Conservation (phyloP, 2,329 filamentous ascomycete species). For the Intubia oerlemansii region DNA sequence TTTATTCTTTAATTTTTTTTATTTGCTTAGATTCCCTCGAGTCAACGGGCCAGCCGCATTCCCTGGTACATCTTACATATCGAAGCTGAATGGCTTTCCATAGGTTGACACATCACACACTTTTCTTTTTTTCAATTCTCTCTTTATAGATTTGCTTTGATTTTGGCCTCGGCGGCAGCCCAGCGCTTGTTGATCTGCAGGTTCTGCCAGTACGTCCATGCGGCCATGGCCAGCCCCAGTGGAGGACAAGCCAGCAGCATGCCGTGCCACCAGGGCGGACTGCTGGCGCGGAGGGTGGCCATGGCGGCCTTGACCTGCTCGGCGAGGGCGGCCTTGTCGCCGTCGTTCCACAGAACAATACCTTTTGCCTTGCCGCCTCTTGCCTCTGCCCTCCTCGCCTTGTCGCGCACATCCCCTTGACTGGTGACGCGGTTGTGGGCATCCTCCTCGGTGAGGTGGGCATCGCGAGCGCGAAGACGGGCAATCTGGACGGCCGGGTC, state of each 20-base stretch:
- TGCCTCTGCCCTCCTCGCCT: slow-evolving; percentile 53
- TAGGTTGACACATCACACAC: no score
- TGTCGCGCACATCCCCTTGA: slow-evolving; percentile 69
- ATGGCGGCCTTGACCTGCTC: slow-evolving; percentile 46
- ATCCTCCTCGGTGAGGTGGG: slow-evolving; percentile 63
- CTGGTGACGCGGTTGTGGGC: slow-evolving; percentile 70
- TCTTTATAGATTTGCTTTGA: slow-evolving; percentile 19
- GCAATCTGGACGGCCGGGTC: slow-evolving; percentile 69
- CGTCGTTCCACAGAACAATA: slow-evolving; percentile 82
- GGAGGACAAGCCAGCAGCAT: slow-evolving; percentile 46
- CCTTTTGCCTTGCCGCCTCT: slow-evolving; percentile 30
- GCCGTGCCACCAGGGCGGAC: slow-evolving; percentile 73
- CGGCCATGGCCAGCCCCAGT: slow-evolving; percentile 43
- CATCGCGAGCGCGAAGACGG: slow-evolving; percentile 52
- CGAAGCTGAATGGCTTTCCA: no score
- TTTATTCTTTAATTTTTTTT: no score
- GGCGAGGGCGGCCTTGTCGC: slow-evolving; percentile 46
- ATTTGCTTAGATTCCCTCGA: no score
- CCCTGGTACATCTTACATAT: no score
- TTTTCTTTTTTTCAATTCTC: not conserved
- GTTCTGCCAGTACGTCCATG: slow-evolving; percentile 56
- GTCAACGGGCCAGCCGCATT: no score
- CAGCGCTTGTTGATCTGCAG: slow-evolving; percentile 47
- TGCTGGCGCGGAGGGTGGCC: slow-evolving; percentile 33
- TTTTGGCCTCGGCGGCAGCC: slow-evolving; percentile 34